Conservation (phyloP, 1,284 basidiomycete genomes). For the Caloboletus firmus region DNA sequence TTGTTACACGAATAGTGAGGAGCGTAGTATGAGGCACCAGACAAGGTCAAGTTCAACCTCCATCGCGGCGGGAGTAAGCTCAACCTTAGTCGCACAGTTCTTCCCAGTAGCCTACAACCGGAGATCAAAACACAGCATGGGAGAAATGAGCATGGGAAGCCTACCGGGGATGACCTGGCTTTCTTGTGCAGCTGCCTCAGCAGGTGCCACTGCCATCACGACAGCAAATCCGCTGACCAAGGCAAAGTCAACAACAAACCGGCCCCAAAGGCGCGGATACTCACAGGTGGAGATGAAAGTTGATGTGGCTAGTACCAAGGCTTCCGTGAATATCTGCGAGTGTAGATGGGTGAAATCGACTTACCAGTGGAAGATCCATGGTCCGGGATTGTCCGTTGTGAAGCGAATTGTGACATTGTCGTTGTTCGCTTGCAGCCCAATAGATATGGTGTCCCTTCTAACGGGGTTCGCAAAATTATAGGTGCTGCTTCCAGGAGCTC, state of each 20-base stretch:
- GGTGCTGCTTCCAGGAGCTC: conserved; percentile 16
- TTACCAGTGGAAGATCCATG: conserved; percentile 30
- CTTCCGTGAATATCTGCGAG: neutral
- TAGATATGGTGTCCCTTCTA: conserved; percentile 18
- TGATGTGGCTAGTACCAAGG: conserved; percentile 23
- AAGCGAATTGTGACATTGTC: conserved; percentile 35
- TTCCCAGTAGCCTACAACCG: conserved; percentile 10
- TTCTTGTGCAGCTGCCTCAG: conserved; percentile 6
- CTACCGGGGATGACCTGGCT: conserved; percentile 8
- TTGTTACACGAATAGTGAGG: no score
- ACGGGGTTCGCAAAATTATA: conserved; percentile 31
- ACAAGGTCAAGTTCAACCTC: neutral
- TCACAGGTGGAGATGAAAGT: conserved; percentile 31
- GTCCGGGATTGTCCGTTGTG: conserved; percentile 32
- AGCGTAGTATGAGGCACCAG: neutral
- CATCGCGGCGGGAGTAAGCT: neutral
- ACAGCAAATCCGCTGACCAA: conserved; percentile 18
- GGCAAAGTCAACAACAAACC: neutral
- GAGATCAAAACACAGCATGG: neutral
- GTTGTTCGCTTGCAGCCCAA: conserved; percentile 17
- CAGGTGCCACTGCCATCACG: conserved; percentile 18
- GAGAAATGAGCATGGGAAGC: neutral
- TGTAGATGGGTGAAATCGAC: neutral
- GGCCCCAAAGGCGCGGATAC: neutral
- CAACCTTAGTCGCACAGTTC: conserved; percentile 5